Evolutionary conservation across 257 asterid genomes (phyloP).

Genomic region (Nemophila menziesii): DNA sequence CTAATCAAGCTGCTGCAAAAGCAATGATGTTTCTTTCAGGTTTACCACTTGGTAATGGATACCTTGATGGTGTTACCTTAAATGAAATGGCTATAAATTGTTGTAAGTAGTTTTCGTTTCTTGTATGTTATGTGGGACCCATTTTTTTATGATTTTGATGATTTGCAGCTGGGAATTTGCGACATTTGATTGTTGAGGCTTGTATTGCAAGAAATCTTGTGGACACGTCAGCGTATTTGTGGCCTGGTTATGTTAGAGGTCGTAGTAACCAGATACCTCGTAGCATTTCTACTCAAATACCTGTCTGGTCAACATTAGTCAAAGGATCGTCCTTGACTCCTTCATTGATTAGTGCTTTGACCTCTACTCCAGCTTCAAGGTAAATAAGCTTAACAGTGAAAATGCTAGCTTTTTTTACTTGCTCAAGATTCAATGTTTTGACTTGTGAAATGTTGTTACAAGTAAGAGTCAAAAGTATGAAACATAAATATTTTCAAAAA

Average conservation of each 20-base stretch:
- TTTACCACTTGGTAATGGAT: constrained; percentile 4
- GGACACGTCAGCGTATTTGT: constrained; percentile 10
- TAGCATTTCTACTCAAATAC: not conserved
- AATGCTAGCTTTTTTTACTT: not conserved
- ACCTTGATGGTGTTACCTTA: not conserved
- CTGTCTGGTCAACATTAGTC: constrained; percentile 10
- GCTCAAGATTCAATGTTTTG: too few species aligned
- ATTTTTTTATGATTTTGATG: not conserved
- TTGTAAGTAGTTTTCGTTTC: constrained; percentile 1
- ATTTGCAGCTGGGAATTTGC: constrained; percentile 14
- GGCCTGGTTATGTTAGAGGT: constrained; percentile 13
- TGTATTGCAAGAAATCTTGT: constrained; percentile 14
- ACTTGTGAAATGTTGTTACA: too few species aligned
- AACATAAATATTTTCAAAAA: too few species aligned
- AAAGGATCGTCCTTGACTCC: constrained; percentile 12
- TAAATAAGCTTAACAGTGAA: not conserved
- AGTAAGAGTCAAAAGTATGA: not conserved
- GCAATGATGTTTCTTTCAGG: constrained; percentile 6
- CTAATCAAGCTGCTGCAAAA: constrained; percentile 14
- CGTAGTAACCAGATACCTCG: constrained; percentile 1
- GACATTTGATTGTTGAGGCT: constrained; percentile 14
- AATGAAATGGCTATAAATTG: constrained; percentile 4
- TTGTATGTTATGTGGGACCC: not conserved
- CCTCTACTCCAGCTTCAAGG: constrained; percentile 13
- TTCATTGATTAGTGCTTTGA: constrained; percentile 7